Evolutionary conservation across 2,329 filamentous ascomycete genomes (phyloP), one percentile per base, ranked within the genome.

Genomic region (Ascochyta fabae): DNA sequence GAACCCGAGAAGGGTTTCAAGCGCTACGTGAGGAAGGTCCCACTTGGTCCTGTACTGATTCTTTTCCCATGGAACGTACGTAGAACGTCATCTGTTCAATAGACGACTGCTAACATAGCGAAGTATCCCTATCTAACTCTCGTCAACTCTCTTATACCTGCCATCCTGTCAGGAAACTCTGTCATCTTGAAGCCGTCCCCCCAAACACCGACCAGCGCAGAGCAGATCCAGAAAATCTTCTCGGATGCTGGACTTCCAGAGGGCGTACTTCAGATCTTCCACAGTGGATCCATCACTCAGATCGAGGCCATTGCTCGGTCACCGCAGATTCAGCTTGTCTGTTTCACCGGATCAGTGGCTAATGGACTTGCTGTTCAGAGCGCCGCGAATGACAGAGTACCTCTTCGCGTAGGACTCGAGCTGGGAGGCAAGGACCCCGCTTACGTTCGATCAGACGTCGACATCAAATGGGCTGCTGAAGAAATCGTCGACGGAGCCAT

Each of bases 41-140:
- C 94, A 0, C 85, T 97, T 48, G 94, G 94, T 0, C 92, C 92
- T 10, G 90, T 95, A 15, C 83, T 98, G 56, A 84, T 97, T 62
- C 86, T 98, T 58, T 97, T 97, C 77, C 90, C 94, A 0, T 98
- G 94, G 94, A 98, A 98, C 79, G 92, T 95, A 78, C 79, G 91
- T 83, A 56, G 49, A 53, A 50, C 52, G 48, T 57, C 9, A 15
- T 31, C 10, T 15, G 12, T 31, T 15, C 4, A 31, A 15, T 13
- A 6, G 13, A 31, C 12, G 12, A 45, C 43, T 52, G 48, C 61
- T 73, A 47, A 74, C 50, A 12, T n/a, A 24, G 53, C 10, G 58
- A 35, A 96, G 92, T 98, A 98, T 72, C 94, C 94, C 23, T 98
- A 97, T 76, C 82, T 98, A 44, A 96, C 93, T 64, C 86, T 97